These are phyloP conservation scores for Nectriaceae sp. DNA, from an alignment of 2,329 filamentous ascomycete genomes.

Conservation along the genomic window DNA sequence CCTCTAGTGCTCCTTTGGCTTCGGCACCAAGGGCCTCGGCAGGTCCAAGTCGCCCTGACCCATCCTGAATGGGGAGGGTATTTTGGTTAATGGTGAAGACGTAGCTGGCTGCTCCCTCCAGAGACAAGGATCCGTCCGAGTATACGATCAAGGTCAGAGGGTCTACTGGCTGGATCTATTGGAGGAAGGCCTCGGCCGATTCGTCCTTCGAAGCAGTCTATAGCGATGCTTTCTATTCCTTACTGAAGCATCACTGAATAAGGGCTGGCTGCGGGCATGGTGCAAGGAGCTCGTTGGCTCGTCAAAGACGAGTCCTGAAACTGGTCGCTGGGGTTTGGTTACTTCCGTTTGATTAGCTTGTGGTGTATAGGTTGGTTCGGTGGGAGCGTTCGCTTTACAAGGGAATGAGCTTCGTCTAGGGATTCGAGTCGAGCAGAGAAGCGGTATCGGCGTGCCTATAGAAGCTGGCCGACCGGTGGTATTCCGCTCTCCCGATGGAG, in stretches of 20 bases:
- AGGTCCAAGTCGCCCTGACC: too few species aligned
- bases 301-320: constrained; percentile 8
- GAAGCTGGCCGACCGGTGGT: constrained; percentile 4
- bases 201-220: constrained; percentile 14
- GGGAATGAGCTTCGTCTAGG: constrained; percentile 17
- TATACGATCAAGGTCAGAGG: too few species aligned
- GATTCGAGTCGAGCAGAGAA: constrained; percentile 16
- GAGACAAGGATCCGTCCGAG: too few species aligned
- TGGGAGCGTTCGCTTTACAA: constrained; percentile 9
- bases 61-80: too few species aligned
- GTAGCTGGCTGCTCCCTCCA: too few species aligned
- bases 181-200: constrained; percentile 10
- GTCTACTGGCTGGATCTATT: constrained; percentile 7
- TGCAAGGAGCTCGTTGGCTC: constrained; percentile 8
- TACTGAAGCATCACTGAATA: not conserved
- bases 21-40: too few species aligned
- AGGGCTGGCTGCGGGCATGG: constrained; percentile 3
- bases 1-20: too few species aligned
- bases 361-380: constrained; percentile 2
- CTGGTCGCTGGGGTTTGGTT: constrained; percentile 5
- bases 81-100: too few species aligned
- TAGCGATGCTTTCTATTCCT: constrained; percentile 1
- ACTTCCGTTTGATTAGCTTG: constrained; percentile 9
- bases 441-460: constrained; percentile 8
- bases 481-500: constrained; percentile 12